phyloP scores from a whole-genome alignment of 2,329 filamentous ascomycete species.

The Tolypocladium guangdongense region DNA sequence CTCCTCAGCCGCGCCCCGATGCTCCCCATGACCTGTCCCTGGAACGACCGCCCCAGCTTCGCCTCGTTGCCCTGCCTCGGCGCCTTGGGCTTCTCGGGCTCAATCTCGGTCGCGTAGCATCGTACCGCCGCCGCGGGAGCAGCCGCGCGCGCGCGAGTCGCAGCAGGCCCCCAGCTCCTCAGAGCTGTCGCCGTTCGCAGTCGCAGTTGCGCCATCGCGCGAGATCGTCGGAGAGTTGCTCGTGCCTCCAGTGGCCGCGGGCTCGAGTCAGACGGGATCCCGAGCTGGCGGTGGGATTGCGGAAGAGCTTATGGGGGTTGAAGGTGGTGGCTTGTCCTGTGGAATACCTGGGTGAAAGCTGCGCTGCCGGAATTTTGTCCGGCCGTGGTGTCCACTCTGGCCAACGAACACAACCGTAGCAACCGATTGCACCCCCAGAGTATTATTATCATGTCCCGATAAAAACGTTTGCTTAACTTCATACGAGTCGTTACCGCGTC shows the following conservation, averaged over 20 bases:
- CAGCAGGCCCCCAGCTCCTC: constrained; percentile 12
- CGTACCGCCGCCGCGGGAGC: constrained; percentile 9
- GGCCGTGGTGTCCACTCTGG: background rate
- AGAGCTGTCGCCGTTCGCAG: constrained; percentile 19
- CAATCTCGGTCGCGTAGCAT: constrained; percentile 24
- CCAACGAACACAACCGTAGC: no score
- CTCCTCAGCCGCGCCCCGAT: constrained; percentile 41
- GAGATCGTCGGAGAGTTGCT: background rate
- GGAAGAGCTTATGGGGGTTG: background rate
- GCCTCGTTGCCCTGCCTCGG: constrained; percentile 23
- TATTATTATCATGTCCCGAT: background rate
- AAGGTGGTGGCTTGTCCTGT: background rate
- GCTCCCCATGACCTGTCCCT: constrained; percentile 49
- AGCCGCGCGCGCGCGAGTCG: constrained; percentile 8
- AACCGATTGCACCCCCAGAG: background rate
- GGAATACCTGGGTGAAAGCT: background rate
- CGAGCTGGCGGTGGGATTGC: background rate
- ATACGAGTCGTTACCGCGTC: background rate
- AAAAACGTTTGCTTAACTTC: background rate
- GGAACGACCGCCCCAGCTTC: constrained; percentile 34
- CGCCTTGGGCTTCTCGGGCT: constrained; percentile 21
- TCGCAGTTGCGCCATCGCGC: constrained; percentile 21
- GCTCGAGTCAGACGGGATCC: background rate
- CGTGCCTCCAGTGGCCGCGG: background rate
- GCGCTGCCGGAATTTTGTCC: background rate